Base-by-base conservation (phyloP, 768 basidiomycete genomes). In the Lactarius tabidus region DNA sequence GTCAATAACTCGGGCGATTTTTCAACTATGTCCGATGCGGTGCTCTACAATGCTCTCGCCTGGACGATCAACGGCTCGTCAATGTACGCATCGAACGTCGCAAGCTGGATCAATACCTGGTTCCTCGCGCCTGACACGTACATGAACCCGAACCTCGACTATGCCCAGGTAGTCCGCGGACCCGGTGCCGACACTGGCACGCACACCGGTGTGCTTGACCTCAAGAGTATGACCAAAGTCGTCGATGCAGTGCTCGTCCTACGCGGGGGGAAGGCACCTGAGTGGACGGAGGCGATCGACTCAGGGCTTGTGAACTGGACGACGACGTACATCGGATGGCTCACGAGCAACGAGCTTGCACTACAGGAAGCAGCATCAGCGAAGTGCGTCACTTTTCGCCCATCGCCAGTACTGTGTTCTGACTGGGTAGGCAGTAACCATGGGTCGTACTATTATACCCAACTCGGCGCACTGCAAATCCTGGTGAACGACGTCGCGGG, bases 31-130 rank as follows among this genome's bases (percentile, higher is more conserved):
- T 56, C 75, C 31, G 71, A 76, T 52, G 72, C 75, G 14, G 70
- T 75, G 23, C 68, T 76, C 36, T 74, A 73, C 70, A 75, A 75
- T 64, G 43, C 76, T 15, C 59, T 77, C 17, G 71, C 76, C 2
- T 77, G 71, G 71, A 63, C 58, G 18, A 67, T 74, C 63, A 74
- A 72, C 29, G 72, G 71, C n/a, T 63, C 72, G 8, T 62, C 69
- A 23, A 36, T 51, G 15, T 77, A 75, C 64, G 53, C 76, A 7
- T 35, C 61, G 36, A 67, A 70, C 33, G 69, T 70, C 41, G 70
- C 68, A 17, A 57, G 51, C 39, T 71, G 56, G 59, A 67, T 76
- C 60, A 54, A 73, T 26, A 77, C 75, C 18, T 77, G 73, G 71
- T 77, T 77, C 73, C 60, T 74, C 57, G 68, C 76, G 48, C 54